These are phyloP conservation scores for Conringia planisiliqua DNA, from an alignment of 345 rosid species.

Conservation along the genomic window DNA sequence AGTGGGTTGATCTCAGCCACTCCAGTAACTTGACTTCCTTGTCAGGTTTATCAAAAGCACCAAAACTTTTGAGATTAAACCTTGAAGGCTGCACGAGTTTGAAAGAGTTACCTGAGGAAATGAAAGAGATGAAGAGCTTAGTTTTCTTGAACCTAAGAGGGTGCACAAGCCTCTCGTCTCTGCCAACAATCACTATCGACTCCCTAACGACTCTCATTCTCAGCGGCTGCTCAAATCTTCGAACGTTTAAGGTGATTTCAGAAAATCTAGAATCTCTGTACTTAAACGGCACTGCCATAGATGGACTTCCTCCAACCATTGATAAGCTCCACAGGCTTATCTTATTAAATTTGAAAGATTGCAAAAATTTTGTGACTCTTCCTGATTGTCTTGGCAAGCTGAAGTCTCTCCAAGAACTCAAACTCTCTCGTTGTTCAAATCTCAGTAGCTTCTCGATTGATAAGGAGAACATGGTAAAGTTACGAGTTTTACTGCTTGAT, in stretches of 20 bases:
- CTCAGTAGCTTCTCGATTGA: neutral
- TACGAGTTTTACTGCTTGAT: neutral
- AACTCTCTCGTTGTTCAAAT: neutral
- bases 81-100: slow-evolving; percentile 16
- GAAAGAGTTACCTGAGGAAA: neutral
- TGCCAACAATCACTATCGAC: neutral
- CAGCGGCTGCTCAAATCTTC: slow-evolving; percentile 2
- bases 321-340: neutral
- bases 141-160: neutral
- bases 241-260: neutral
- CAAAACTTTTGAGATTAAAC: neutral
- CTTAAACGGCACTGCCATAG: slow-evolving; percentile 10
- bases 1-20: neutral
- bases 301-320: neutral
- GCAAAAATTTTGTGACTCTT: neutral
- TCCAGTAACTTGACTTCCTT: slow-evolving; percentile 3
- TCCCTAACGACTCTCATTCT: neutral
- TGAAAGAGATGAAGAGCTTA: neutral
- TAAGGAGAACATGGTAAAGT: neutral
- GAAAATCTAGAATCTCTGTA: neutral
- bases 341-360: neutral
- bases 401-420: neutral
- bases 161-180: neutral
- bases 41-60: slow-evolving; percentile 7
- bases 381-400: neutral